Evolutionary conservation across 257 asterid species (phyloP).

Genomic region (Sherardia arvensis): DNA sequence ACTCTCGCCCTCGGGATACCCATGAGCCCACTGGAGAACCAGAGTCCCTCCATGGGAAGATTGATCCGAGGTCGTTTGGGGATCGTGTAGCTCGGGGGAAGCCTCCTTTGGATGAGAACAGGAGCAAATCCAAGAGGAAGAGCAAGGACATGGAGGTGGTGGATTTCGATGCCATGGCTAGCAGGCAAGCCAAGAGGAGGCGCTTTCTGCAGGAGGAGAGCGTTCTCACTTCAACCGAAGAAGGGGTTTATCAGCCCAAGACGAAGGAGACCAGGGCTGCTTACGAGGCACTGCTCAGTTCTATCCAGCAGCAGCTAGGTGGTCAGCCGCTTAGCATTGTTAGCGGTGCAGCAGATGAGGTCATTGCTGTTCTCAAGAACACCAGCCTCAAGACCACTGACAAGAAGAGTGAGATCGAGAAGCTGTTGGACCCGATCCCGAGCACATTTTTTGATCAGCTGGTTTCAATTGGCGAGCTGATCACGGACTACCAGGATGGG

Average conservation of each 20-base stretch:
- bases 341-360: constrained; percentile 39
- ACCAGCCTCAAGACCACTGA: constrained; percentile 22
- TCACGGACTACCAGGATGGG: constrained; percentile 29
- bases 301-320: constrained; percentile 31
- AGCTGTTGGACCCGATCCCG: constrained; percentile 26
- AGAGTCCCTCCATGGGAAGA: constrained; percentile 32
- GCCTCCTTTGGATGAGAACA: constrained; percentile 29
- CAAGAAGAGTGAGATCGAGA: constrained; percentile 35
- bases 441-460: constrained; percentile 20
- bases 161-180: constrained; percentile 15
- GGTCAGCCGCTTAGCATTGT: constrained; percentile 24
- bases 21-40: constrained; percentile 49
- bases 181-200: constrained; percentile 25
- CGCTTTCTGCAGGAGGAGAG: constrained; percentile 23
- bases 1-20: constrained; percentile 41
- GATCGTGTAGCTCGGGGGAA: constrained; percentile 18
- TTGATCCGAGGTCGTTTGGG: constrained; percentile 29
- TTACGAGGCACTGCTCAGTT: constrained; percentile 33
- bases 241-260: constrained; percentile 34
- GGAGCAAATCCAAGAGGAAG: constrained; percentile 15
- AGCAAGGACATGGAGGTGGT: constrained; percentile 23
- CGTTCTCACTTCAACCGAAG: constrained; percentile 28
- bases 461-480: constrained; percentile 20
- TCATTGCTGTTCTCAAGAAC: constrained; percentile 29
- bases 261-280: constrained; percentile 39